Conservation (phyloP, 805 yeast genomes). For the Pichia californica region DNA sequence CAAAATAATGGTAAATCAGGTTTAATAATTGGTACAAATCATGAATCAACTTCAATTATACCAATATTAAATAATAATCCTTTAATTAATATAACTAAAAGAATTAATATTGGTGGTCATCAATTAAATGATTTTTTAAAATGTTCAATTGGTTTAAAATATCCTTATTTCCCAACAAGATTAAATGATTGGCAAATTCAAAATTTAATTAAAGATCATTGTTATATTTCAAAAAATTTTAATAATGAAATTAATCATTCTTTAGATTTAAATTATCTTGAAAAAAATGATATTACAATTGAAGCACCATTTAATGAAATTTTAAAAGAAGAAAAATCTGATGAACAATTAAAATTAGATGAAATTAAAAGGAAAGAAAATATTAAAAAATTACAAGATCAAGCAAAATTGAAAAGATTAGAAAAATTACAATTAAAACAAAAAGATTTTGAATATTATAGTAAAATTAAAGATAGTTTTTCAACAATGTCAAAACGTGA, state of each 20-base stretch:
- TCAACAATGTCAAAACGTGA: conserved; percentile 45
- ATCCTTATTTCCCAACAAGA: conserved; percentile 85
- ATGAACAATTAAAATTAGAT: conserved; percentile 71
- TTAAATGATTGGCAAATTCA: conserved; percentile 59
- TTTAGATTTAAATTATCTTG: conserved; percentile 58
- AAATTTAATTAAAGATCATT: conserved; percentile 63
- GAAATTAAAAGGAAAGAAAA: conserved; percentile 78
- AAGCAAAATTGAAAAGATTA: conserved; percentile 75
- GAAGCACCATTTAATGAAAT: conserved; percentile 77
- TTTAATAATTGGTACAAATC: conserved; percentile 75
- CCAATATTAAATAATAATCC: conserved; percentile 77
- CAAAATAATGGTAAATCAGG: conserved; percentile 58
- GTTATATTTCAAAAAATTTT: conserved; percentile 71
- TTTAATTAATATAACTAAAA: conserved; percentile 56
- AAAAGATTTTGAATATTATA: conserved; percentile 69
- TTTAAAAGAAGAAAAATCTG: conserved; percentile 65
- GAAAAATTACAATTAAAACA: conserved; percentile 79
- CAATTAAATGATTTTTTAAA: conserved; percentile 60
- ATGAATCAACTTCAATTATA: conserved; percentile 74
- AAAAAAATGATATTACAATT: conserved; percentile 61
- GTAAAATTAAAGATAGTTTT: conserved; percentile 48
- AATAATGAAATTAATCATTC: conserved; percentile 50
- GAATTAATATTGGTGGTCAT: conserved; percentile 91
- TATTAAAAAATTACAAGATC: conserved; percentile 86
- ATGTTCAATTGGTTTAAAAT: conserved; percentile 65